Conservation (phyloP, 2,329 filamentous ascomycete species). For the Ophiocordyceps sinensis region DNA sequence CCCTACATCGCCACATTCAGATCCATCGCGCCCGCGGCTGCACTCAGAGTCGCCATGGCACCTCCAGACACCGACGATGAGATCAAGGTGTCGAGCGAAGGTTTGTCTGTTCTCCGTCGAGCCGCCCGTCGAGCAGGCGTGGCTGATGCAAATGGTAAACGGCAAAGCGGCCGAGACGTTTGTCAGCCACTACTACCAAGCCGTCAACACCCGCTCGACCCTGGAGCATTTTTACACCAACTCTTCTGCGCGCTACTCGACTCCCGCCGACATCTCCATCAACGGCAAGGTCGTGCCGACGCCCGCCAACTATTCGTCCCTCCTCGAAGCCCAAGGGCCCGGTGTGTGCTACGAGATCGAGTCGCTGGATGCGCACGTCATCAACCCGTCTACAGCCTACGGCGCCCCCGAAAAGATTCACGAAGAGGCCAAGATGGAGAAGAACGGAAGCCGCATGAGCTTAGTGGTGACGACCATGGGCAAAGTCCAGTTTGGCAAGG, state of each 20-base stretch:
- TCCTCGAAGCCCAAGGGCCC: slow-evolving; percentile 50
- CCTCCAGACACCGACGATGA: slow-evolving; percentile 26
- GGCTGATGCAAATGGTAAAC: slow-evolving; percentile 6
- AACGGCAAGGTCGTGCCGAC: slow-evolving; percentile 57
- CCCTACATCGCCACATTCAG: background rate
- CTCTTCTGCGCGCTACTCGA: slow-evolving; percentile 34
- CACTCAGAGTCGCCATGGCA: slow-evolving; percentile 13
- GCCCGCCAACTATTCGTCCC: slow-evolving; percentile 49
- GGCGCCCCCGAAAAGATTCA: slow-evolving; percentile 35
- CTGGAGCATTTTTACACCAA: slow-evolving; percentile 60
- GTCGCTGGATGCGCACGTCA: slow-evolving; percentile 61
- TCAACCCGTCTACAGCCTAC: slow-evolving; percentile 52
- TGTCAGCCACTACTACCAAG: slow-evolving; percentile 58
- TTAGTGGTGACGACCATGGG: slow-evolving; percentile 64
- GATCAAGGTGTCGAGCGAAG: slow-evolving; percentile 31
- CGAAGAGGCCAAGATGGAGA: slow-evolving; percentile 27
- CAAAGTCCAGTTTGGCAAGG: slow-evolving; percentile 52
- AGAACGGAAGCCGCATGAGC: slow-evolving; percentile 45
- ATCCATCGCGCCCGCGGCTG: background rate
- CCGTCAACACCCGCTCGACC: slow-evolving; percentile 48
- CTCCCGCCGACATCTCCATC: slow-evolving; percentile 58
- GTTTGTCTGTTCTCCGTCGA: slow-evolving; percentile 11
- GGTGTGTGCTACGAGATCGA: slow-evolving; percentile 56
- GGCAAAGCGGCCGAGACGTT: slow-evolving; percentile 54
- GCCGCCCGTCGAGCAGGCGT: background rate